phyloP scores from a whole-genome alignment of 352 stramenopile species.

The Pythium apleroticum region DNA sequence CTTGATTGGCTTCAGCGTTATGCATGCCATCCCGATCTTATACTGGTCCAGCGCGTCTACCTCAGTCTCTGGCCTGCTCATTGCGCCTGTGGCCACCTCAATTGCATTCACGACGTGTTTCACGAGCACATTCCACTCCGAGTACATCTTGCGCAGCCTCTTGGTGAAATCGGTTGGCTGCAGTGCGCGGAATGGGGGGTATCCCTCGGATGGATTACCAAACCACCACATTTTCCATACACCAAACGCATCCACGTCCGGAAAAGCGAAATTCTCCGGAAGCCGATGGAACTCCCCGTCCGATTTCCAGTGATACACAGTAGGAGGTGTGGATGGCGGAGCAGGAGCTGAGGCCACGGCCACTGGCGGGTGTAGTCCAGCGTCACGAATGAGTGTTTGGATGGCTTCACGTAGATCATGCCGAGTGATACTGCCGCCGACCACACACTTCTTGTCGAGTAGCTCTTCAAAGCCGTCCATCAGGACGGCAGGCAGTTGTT shows the following conservation, averaged over 20 bases:
- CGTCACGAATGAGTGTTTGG: background rate
- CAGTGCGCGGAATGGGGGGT: background rate
- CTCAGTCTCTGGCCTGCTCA: no score
- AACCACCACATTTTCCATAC: background rate
- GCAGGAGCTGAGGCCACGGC: no score
- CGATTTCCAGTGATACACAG: background rate
- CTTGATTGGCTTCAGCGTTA: no score
- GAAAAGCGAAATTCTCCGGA: background rate
- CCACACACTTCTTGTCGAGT: constrained; percentile 4
- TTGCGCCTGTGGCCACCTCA: no score
- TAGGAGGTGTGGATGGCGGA: no score
- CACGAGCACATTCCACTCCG: background rate
- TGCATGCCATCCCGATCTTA: no score
- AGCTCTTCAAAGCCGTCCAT: constrained; percentile 13
- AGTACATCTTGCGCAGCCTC: background rate
- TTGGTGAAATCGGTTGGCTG: background rate
- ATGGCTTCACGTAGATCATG: background rate
- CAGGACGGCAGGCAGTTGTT: constrained; percentile 13
- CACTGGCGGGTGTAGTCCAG: background rate
- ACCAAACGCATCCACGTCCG: background rate
- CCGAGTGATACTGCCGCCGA: background rate
- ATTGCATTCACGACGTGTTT: background rate
- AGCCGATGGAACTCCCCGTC: background rate
- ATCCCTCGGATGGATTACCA: background rate
- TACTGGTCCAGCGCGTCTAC: no score